Evolutionary conservation across 139 green algal genomes (phyloP), one percentile per base, ranked within the genome.

Genomic region (Prasinococcaceae sp.): DNA sequence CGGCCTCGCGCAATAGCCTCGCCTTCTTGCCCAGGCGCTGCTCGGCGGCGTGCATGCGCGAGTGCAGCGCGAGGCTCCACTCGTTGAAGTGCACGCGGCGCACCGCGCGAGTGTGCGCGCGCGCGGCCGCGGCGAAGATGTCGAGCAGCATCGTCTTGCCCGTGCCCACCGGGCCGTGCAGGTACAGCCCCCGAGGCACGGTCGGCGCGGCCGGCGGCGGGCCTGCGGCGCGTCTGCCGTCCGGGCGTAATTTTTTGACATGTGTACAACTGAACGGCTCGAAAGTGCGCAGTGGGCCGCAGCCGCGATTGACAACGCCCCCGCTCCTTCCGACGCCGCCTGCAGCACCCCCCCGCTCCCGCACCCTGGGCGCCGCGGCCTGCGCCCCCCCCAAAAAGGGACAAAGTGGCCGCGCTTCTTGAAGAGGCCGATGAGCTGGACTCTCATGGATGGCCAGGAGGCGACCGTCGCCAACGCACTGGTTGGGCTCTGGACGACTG

Each of bases 31-130:
- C 42, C 50, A 54, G 19, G 16, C 40, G 51, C 46, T 23, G 28
- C 56, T 50, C 42, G 16, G 45, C 10, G 17, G 17, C 19, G 36
- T 65, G 56, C 56, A 65, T 60, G 24, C 56, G 29, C 20, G 24
- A 17, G 38, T 65, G 47, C 10, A 65, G 35, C 33, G 60, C 56
- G 25, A 65, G 36, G 47, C 60, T 65, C n/a, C 47, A 47, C 56
- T 65, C 20, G 42, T 62, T 29, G 25, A 62, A 62, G 35, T 62
- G 53, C 42, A 62, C n/a, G 20, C 53, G 30, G 4, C 53, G 40
- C 3, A 19, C 9, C 6, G 17, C 20, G 5, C 36, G 17, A 3
- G 52, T 10, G 33, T 29, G 4, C 4, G 6, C 20, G 28, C 52
- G 5, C 3, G 51, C n/a, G 8, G 51, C 29, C 35, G 36, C 51